These are phyloP conservation scores for Hortiboletus campestris DNA, from an alignment of 768 basidiomycete genomes.

Conservation along the genomic window DNA sequence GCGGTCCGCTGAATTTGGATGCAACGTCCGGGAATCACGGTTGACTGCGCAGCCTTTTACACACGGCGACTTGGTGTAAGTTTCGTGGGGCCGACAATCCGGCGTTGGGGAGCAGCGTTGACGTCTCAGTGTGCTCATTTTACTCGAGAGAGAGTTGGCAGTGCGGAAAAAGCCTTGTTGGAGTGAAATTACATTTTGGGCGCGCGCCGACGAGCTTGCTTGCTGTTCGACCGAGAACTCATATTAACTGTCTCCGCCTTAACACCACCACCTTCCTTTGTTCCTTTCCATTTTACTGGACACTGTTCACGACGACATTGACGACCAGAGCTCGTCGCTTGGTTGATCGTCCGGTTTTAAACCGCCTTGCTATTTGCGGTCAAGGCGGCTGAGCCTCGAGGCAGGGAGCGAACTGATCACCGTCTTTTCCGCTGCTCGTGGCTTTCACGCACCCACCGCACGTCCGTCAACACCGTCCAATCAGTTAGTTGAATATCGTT, in stretches of 20 bases:
- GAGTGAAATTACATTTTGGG: constrained; percentile 14
- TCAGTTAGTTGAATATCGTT: constrained; percentile 27
- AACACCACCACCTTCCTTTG: constrained; percentile 24
- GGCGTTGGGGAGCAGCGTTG: constrained; percentile 5
- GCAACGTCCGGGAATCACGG: constrained; percentile 2
- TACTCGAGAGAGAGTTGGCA: neutral
- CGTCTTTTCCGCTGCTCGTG: constrained; percentile 34
- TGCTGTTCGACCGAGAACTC: no score
- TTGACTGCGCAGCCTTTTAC: constrained; percentile 11
- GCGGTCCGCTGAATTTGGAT: constrained; percentile 13
- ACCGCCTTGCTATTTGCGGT: constrained; percentile 23
- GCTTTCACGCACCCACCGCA: constrained; percentile 36
- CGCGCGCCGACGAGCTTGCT: neutral
- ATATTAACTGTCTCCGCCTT: constrained; percentile 21
- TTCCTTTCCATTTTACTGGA: neutral
- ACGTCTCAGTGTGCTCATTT: constrained; percentile 11
- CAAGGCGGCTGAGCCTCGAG: constrained; percentile 30
- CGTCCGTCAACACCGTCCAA: constrained; percentile 31
- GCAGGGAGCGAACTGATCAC: constrained; percentile 24
- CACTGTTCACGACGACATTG: constrained; percentile 4
- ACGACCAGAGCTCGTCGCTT: constrained; percentile 2
- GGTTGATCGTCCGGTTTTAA: constrained; percentile 14
- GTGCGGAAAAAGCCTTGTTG: neutral
- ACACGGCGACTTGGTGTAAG: constrained; percentile 3
- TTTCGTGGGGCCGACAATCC: neutral